phyloP scores from a whole-genome alignment of 495 filamentous ascomycete genomes.

The Saxispiralis lemnorum region DNA sequence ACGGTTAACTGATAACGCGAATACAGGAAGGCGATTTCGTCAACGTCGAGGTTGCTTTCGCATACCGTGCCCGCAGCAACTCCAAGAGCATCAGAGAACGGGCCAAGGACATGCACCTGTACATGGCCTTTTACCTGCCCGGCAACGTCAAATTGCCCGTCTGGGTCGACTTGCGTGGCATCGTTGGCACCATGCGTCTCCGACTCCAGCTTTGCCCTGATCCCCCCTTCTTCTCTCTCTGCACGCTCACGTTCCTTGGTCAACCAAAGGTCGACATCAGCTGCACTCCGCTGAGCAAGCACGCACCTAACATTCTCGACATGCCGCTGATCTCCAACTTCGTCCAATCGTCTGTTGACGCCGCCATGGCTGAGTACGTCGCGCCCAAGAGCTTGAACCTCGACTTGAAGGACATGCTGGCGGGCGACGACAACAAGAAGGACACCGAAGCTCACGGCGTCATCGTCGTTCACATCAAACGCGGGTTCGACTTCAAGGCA shows the following conservation, averaged over 20 bases:
- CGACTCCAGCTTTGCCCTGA: conserved; percentile 53
- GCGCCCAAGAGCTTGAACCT: conserved; percentile 56
- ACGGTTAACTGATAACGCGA: no score
- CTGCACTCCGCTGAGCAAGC: conserved; percentile 47
- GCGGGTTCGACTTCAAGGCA: conserved; percentile 46
- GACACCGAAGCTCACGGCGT: conserved; percentile 48
- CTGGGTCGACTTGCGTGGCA: conserved; percentile 52
- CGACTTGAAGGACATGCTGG: conserved; percentile 54
- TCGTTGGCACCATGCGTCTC: conserved; percentile 46
- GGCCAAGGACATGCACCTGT: conserved; percentile 51
- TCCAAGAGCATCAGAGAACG: conserved; percentile 39
- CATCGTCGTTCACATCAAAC: conserved; percentile 42
- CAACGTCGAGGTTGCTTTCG: conserved; percentile 52
- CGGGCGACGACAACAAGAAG: conserved; percentile 62
- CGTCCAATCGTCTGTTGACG: conserved; percentile 53
- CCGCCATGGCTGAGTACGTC: conserved; percentile 52
- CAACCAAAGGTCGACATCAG: conserved; percentile 54
- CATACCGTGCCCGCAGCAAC: conserved; percentile 43
- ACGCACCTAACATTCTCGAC: conserved; percentile 52
- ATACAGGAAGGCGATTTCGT: conserved; percentile 45
- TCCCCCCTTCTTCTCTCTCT: conserved; percentile 52
- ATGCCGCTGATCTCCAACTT: conserved; percentile 54
- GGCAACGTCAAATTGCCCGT: conserved; percentile 41
- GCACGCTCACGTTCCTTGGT: conserved; percentile 57
- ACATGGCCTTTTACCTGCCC: conserved; percentile 49